phyloP scores from a whole-genome alignment of 2,329 filamentous ascomycete genomes.

The Tothia fuscella region DNA sequence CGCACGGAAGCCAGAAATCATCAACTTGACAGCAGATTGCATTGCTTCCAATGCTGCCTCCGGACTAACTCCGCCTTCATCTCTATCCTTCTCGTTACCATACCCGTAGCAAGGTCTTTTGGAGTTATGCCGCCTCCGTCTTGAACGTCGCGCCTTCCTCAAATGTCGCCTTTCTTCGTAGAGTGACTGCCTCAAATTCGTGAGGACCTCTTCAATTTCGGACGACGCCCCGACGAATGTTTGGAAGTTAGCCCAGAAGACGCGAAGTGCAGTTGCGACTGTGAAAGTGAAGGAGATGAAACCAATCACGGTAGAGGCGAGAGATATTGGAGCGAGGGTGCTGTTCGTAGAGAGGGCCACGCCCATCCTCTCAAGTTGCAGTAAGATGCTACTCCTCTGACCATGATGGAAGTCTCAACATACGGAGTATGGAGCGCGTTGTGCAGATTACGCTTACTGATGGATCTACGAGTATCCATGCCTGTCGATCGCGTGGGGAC shows the following conservation, averaged over 20 bases:
- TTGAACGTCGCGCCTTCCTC: slow-evolving; percentile 17
- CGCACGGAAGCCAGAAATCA: slow-evolving; percentile 25
- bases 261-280: slow-evolving; percentile 28
- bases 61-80: slow-evolving; percentile 9
- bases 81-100: slow-evolving; percentile 8
- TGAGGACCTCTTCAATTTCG: slow-evolving; percentile 28
- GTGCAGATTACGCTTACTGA: too few species aligned
- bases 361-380: too few species aligned
- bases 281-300: slow-evolving; percentile 33
- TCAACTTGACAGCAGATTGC: slow-evolving; percentile 22
- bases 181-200: slow-evolving; percentile 29
- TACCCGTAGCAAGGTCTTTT: too few species aligned
- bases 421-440: too few species aligned
- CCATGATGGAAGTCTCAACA: too few species aligned
- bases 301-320: slow-evolving; percentile 27
- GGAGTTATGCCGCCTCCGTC: slow-evolving; percentile 13
- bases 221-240: slow-evolving; percentile 25
- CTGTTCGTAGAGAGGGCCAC: slow-evolving; percentile 19
- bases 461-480: too few species aligned
- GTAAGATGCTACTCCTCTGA: too few species aligned
- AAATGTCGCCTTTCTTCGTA: slow-evolving; percentile 29
- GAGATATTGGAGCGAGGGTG: slow-evolving; percentile 22
- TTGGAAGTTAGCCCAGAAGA: slow-evolving; percentile 29
- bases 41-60: slow-evolving; percentile 17
- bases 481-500: too few species aligned